These are phyloP conservation scores for Pleurozium schreberi DNA, from an alignment of 225 moss, liverwort and hornwort genomes.

Conservation along the genomic window DNA sequence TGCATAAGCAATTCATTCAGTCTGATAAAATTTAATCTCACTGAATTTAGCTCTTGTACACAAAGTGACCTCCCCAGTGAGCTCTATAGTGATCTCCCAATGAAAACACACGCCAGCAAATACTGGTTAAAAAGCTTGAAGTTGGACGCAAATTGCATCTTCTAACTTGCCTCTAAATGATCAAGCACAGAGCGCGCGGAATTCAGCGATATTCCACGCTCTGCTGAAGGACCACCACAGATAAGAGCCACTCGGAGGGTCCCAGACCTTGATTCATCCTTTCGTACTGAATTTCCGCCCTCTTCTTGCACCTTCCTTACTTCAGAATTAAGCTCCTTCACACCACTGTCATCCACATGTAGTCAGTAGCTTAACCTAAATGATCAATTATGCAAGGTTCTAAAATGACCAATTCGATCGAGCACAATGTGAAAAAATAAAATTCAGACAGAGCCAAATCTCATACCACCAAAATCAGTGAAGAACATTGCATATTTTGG, in stretches of 20 bases:
- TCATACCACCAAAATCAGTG: neutral
- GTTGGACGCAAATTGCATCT: neutral
- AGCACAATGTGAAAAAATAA: neutral
- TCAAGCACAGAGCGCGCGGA: constrained; percentile 92
- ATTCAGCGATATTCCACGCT: constrained; percentile 91
- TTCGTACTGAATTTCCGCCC: neutral
- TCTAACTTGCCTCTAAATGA: constrained; percentile 52
- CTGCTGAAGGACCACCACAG: constrained; percentile 85
- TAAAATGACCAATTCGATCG: neutral
- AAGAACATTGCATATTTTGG: neutral
- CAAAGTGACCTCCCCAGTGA: neutral
- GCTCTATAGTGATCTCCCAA: neutral
- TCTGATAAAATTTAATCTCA: too few relatives aligned
- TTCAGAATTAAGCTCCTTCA: constrained; percentile 8
- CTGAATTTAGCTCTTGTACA: neutral
- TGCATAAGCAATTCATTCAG: neutral
- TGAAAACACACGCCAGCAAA: neutral
- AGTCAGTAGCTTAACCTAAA: neutral
- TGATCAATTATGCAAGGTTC: neutral
- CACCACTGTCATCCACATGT: constrained; percentile 6
- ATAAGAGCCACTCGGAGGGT: constrained; percentile 68
- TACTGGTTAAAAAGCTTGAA: neutral
- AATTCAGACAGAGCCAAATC: neutral
- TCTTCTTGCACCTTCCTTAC: neutral
- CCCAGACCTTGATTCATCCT: neutral